Conservation (phyloP, 805 yeast genomes). For the Nakazawaea ambrosiae region DNA sequence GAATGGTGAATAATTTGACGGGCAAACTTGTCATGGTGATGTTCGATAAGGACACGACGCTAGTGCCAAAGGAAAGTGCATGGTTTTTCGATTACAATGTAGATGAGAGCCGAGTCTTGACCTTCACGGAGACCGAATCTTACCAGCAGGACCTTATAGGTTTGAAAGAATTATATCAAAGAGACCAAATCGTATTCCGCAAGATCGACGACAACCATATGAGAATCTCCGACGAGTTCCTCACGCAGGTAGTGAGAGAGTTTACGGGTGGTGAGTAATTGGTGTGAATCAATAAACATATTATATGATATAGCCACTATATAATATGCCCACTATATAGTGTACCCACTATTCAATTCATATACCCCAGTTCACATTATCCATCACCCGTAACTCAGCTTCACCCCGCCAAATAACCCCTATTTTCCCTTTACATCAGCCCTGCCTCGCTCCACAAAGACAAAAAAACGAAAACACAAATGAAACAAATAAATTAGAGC, state of each 20-base stretch:
- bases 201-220: constrained; percentile 56
- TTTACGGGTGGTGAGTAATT: constrained; percentile 6
- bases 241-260: constrained; percentile 26
- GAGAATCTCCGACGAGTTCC: constrained; percentile 48
- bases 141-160: constrained; percentile 58
- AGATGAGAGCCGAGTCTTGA: constrained; percentile 31
- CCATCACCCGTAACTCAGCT: no score
- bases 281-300: no score
- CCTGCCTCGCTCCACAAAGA: no score
- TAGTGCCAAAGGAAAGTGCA: constrained; percentile 68
- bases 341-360: no score
- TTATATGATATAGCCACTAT: no score
- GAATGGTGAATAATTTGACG: constrained; percentile 31
- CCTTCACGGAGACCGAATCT: constrained; percentile 41
- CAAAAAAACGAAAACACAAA: no score
- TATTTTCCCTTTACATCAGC: no score
- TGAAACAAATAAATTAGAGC: no score
- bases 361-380: no score
- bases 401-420: no score
- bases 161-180: constrained; percentile 36
- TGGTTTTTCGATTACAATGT: constrained; percentile 53
- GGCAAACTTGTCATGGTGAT: constrained; percentile 49
- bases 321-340: no score
- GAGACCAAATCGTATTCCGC: constrained; percentile 39
- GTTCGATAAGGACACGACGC: constrained; percentile 57